Evolutionary conservation across 2,329 filamentous ascomycete species (phyloP).

Genomic region (Zymoseptoria pseudotritici): DNA sequence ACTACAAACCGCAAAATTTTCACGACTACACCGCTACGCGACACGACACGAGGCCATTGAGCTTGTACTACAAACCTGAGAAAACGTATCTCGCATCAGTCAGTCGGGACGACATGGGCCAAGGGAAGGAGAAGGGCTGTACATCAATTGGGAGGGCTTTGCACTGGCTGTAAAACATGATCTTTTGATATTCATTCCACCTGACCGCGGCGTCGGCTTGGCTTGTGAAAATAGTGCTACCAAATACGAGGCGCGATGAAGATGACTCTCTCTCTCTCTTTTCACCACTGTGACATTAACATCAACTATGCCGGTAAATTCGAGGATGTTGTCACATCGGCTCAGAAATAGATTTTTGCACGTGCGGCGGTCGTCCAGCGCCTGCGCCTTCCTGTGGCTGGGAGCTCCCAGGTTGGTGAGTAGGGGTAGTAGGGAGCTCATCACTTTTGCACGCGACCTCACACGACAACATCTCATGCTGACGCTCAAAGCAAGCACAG

Average conservation of each 20-base stretch:
- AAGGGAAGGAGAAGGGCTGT: not conserved
- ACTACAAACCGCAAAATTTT: not conserved
- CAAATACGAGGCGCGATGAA: conserved; percentile 2
- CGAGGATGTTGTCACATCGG: conserved; percentile 3
- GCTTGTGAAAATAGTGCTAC: not conserved
- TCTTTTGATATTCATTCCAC: not conserved
- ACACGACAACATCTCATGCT: not conserved
- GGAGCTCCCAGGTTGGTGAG: too few relatives aligned
- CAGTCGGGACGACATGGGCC: not conserved
- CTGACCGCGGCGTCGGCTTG: not conserved
- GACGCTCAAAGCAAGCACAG: not conserved
- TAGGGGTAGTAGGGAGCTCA: not conserved
- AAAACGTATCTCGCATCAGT: not conserved
- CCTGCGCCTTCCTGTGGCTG: not conserved
- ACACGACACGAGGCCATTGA: not conserved
- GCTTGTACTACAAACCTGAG: not conserved
- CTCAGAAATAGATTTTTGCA: not conserved
- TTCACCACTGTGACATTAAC: conserved; percentile 2
- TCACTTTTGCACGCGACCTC: not conserved
- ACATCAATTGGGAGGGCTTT: not conserved
- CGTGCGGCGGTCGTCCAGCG: not conserved
- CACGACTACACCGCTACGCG: not conserved
- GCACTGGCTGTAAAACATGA: not conserved
- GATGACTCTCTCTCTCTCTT: conserved; percentile 1
- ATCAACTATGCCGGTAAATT: conserved; percentile 16